Conservation (phyloP, 2,329 filamentous ascomycete species). For the Diaporthe caulivora region DNA sequence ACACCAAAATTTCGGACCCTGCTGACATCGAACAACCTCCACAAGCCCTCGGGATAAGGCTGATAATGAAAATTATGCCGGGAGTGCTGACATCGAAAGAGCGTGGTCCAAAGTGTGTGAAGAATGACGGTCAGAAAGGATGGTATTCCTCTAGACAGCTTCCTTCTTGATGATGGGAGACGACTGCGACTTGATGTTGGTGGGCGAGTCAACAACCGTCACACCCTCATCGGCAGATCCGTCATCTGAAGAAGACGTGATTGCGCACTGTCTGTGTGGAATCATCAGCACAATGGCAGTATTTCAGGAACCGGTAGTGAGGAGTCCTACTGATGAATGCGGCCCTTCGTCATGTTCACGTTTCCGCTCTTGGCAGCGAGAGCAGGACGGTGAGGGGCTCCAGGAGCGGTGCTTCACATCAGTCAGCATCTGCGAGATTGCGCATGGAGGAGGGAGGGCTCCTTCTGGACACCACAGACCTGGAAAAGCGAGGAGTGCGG, state of each 20-base stretch:
- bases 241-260: constrained; percentile 59
- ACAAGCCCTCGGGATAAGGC: constrained; percentile 38
- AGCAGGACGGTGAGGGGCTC: constrained; percentile 34
- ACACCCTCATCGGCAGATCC: constrained; percentile 64
- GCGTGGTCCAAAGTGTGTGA: constrained; percentile 38
- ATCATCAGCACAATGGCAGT: constrained; percentile 41
- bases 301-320: constrained; percentile 44
- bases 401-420: constrained; percentile 38
- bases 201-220: constrained; percentile 65
- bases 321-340: constrained; percentile 40
- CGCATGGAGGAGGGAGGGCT: not conserved
- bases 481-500: constrained; percentile 46
- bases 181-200: constrained; percentile 59
- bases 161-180: constrained; percentile 64
- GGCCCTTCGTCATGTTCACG: constrained; percentile 34
- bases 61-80: constrained; percentile 40
- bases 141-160: constrained; percentile 49
- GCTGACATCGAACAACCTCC: constrained; percentile 41
- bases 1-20: constrained; percentile 39
- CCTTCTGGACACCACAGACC: constrained; percentile 41
- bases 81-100: constrained; percentile 38
- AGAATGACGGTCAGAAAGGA: constrained; percentile 44
- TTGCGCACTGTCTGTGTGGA: constrained; percentile 53
- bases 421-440: constrained; percentile 35
- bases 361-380: constrained; percentile 41